Conservation (phyloP, 345 rosid genomes). For the Salix brachista region DNA sequence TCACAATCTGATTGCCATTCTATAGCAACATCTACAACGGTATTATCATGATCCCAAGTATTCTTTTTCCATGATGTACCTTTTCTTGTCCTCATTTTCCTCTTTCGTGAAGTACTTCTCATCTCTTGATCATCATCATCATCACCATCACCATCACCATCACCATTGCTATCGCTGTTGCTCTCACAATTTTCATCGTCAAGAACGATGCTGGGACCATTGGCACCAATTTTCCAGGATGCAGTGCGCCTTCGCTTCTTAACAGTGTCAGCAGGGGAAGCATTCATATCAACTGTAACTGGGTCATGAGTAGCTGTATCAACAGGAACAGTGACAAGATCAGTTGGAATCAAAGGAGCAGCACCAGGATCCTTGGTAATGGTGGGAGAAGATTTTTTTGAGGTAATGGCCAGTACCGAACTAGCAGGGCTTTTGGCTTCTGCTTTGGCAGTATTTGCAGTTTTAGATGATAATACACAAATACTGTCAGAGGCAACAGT, state of each 20-base stretch:
- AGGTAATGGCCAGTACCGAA: conserved; percentile 3
- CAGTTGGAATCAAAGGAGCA: conserved; percentile 9
- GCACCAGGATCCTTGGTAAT: conserved; percentile 6
- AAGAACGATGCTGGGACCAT: conserved; percentile 37
- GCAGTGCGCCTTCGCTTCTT: conserved; percentile 78
- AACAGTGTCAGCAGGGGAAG: conserved; percentile 67
- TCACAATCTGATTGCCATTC: conserved; percentile 24
- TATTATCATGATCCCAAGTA: conserved; percentile 22
- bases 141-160: background rate
- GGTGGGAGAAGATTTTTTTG: conserved; percentile 1
- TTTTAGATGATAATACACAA: conserved; percentile 25
- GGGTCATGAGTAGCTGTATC: conserved; percentile 18
- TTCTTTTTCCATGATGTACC: conserved; percentile 26
- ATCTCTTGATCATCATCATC: background rate
- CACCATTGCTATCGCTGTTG: background rate
- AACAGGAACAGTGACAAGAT: conserved; percentile 10
- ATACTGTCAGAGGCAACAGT: conserved; percentile 20
- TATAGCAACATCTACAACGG: conserved; percentile 28
- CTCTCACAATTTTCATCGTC: conserved; percentile 20
- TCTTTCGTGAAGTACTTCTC: conserved; percentile 35
- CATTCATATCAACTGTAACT: conserved; percentile 35
- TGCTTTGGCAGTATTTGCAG: conserved; percentile 20
- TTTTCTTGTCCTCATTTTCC: conserved; percentile 36
- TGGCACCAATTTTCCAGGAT: conserved; percentile 32
- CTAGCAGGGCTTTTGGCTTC: conserved; percentile 18